phyloP scores from a whole-genome alignment of 2,329 filamentous ascomycete species.

The Hypoxylon sp. region DNA sequence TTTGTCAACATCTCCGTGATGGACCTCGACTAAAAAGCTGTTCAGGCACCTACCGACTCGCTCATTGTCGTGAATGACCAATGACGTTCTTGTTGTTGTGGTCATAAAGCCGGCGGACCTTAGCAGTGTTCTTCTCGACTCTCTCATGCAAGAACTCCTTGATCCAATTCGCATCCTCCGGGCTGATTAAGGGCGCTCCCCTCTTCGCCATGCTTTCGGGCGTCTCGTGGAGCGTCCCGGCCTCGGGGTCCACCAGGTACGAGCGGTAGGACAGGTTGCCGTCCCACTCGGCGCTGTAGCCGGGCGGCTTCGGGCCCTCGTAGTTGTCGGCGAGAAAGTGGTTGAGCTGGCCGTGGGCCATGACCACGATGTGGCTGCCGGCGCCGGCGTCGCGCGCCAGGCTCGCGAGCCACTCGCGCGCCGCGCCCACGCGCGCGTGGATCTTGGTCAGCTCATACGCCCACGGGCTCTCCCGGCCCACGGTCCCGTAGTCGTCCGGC shows the following conservation, averaged over 20 bases:
- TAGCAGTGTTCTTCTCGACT: background rate
- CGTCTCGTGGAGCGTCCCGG: background rate
- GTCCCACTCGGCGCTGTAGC: background rate
- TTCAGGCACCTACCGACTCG: no score
- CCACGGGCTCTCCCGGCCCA: background rate
- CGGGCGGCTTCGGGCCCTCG: background rate
- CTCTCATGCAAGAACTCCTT: background rate
- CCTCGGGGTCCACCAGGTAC: background rate
- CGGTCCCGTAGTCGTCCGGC: background rate
- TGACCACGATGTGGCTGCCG: background rate
- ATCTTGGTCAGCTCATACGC: background rate
- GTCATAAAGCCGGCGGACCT: background rate
- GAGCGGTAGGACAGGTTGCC: conserved; percentile 1
- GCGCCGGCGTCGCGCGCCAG: background rate
- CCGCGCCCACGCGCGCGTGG: background rate
- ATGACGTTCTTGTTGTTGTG: no score
- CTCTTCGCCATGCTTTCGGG: background rate
- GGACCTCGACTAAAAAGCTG: no score
- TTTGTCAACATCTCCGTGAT: no score
- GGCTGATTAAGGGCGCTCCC: background rate
- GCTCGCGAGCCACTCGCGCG: background rate
- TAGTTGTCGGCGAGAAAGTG: conserved; percentile 1
- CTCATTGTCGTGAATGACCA: no score
- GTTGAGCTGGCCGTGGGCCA: background rate
- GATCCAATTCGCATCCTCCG: background rate